These are phyloP conservation scores for Chaetomium globosum DNA, from an alignment of 2,329 filamentous ascomycete genomes.

Conservation along the genomic window DNA sequence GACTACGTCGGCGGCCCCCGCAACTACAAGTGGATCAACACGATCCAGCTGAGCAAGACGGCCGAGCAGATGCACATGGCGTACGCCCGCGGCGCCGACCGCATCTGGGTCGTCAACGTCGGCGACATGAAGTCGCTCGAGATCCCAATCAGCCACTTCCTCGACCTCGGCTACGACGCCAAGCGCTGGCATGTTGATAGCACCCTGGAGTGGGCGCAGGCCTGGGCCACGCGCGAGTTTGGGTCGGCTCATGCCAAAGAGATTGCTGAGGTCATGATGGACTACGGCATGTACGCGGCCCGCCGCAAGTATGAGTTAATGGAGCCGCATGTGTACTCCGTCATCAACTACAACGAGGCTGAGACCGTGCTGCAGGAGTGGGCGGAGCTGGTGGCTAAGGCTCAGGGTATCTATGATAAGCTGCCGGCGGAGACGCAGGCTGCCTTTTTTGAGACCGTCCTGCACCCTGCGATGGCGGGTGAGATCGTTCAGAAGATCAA, in stretches of 20 bases:
- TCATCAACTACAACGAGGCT: conserved; percentile 67
- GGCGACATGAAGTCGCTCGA: conserved; percentile 67
- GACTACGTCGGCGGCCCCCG: conserved; percentile 55
- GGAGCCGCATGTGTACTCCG: conserved; percentile 59
- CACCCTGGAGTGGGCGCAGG: conserved; percentile 57
- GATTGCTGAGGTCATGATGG: conserved; percentile 56
- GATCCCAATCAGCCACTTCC: conserved; percentile 67
- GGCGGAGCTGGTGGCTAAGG: conserved; percentile 54
- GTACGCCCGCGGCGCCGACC: conserved; percentile 59
- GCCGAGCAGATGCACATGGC: conserved; percentile 64
- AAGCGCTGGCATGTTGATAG: conserved; percentile 59
- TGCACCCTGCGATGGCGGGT: conserved; percentile 62
- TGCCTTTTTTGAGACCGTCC: conserved; percentile 65
- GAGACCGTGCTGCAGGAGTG: conserved; percentile 60
- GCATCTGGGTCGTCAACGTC: conserved; percentile 69
- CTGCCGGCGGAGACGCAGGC: conserved; percentile 55
- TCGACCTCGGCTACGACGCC: conserved; percentile 69
- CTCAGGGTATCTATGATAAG: conserved; percentile 58
- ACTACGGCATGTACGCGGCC: conserved; percentile 58
- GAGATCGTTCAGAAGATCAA: conserved; percentile 59
- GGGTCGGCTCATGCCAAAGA: conserved; percentile 50
- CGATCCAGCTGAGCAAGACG: conserved; percentile 63
- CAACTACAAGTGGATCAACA: conserved; percentile 65
- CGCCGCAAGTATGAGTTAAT: conserved; percentile 66
- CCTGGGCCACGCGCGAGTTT: conserved; percentile 59